phyloP scores from a whole-genome alignment of 306 rosid species.

The Senna siamea region DNA sequence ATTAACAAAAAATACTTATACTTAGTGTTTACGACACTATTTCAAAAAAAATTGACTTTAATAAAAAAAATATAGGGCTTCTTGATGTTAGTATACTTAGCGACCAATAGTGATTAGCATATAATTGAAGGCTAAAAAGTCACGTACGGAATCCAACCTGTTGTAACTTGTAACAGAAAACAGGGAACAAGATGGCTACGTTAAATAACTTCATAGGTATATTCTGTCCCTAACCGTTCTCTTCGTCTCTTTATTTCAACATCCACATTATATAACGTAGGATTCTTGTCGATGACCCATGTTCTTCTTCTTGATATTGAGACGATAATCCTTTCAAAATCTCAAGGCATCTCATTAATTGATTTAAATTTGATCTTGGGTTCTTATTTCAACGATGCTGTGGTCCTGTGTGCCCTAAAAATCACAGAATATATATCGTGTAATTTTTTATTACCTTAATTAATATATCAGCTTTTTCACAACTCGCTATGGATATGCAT shows the following conservation, averaged over 20 bases:
- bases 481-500: constrained; percentile 10
- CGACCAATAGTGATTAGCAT: constrained; percentile 35
- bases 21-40: no score
- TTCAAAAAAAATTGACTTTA: no score
- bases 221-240: constrained; percentile 70
- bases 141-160: constrained; percentile 52
- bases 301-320: constrained; percentile 48
- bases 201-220: constrained; percentile 49
- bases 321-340: constrained; percentile 32
- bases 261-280: constrained; percentile 46
- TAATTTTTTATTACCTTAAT: neutral
- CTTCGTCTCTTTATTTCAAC: constrained; percentile 43
- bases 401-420: constrained; percentile 49
- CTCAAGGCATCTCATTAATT: neutral
- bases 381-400: constrained; percentile 47
- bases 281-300: constrained; percentile 65
- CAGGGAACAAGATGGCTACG: constrained; percentile 67
- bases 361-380: constrained; percentile 22
- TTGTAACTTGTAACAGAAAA: constrained; percentile 29
- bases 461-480: neutral
- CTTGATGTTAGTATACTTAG: no score
- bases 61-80: no score
- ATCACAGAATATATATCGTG: constrained; percentile 4
- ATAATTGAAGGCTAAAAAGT: constrained; percentile 38
- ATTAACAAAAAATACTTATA: no score